Evolutionary conservation across 768 basidiomycete species (phyloP).

Genomic region (Pulveroboletus ravenelii): DNA sequence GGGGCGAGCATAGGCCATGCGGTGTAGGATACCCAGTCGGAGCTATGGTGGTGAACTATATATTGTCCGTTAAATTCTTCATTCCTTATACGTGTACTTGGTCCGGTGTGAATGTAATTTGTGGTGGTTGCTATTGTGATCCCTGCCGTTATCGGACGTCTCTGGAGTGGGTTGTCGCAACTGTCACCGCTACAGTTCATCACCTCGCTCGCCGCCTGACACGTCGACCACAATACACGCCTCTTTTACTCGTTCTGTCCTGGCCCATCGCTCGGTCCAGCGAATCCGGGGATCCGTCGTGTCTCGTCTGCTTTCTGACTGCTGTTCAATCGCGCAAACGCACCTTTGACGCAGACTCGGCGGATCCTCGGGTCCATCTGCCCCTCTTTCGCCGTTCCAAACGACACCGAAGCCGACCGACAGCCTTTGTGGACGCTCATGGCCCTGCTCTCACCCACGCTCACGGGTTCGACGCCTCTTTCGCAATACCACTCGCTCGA

Average conservation of each 20-base stretch:
- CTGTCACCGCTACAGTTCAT: conserved; percentile 1
- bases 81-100: not conserved
- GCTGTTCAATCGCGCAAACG: conserved; percentile 32
- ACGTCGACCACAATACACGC: conserved; percentile 12
- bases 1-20: conserved; percentile 1
- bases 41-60: conserved; percentile 18
- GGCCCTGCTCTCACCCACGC: conserved; percentile 22
- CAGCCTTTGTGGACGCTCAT: conserved; percentile 6
- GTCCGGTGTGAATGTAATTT: not conserved
- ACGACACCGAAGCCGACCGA: conserved; percentile 9
- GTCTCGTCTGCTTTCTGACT: conserved; percentile 40
- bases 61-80: not conserved
- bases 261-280: conserved; percentile 1
- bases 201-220: conserved; percentile 10
- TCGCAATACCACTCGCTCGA: conserved; percentile 32
- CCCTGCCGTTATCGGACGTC: conserved; percentile 20
- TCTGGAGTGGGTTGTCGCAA: conserved; percentile 3
- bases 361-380: conserved; percentile 42
- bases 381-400: conserved; percentile 1
- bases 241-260: not conserved
- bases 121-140: conserved; percentile 17
- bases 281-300: conserved; percentile 45
- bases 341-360: conserved; percentile 44
- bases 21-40: conserved; percentile 3
- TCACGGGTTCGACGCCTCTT: conserved; percentile 29